A percentile compares a stretch with the other conserved stretches of the same genome.
phyloP scores from a whole-genome alignment of 2,329 filamentous ascomycete genomes.

The Aureobasidium melanogenum region DNA sequence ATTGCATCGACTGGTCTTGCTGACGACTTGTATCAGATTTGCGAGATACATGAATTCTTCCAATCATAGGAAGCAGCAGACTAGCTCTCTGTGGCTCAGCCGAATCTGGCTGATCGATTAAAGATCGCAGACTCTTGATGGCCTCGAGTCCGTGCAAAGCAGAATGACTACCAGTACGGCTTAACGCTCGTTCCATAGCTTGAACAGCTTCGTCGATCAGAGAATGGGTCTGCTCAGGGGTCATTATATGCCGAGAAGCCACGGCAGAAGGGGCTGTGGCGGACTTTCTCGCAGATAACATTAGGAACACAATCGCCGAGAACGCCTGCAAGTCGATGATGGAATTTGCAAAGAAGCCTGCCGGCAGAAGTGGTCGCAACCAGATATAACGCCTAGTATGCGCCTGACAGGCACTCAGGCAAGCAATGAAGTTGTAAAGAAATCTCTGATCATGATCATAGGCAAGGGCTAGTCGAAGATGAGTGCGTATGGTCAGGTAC shows the following conservation, averaged over 20 bases:
- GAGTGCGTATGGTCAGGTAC: neutral
- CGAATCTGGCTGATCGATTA: neutral
- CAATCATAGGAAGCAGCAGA: neutral
- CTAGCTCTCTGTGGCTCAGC: neutral
- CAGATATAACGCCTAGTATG: neutral
- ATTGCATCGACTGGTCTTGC: neutral
- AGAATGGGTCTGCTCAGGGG: neutral
- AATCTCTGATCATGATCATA: neutral
- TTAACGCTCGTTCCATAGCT: neutral
- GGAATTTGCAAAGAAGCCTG: neutral
- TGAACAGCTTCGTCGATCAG: neutral
- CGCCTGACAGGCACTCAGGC: neutral
- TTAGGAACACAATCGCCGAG: neutral
- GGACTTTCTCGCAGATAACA: neutral
- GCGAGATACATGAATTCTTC: neutral
- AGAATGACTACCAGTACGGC: neutral
- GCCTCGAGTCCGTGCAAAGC: neutral
- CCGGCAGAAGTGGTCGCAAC: neutral
- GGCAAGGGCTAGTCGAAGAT: neutral
- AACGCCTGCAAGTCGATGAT: constrained; percentile 1
- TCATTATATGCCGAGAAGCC: neutral
- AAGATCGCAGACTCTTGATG: neutral
- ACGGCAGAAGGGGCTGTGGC: neutral
- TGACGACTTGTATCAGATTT: neutral
- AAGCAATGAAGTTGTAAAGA: constrained; percentile 5